Base-by-base conservation (phyloP, 371 early-diverging fungal genomes). In the Circinella umbellata region DNA sequence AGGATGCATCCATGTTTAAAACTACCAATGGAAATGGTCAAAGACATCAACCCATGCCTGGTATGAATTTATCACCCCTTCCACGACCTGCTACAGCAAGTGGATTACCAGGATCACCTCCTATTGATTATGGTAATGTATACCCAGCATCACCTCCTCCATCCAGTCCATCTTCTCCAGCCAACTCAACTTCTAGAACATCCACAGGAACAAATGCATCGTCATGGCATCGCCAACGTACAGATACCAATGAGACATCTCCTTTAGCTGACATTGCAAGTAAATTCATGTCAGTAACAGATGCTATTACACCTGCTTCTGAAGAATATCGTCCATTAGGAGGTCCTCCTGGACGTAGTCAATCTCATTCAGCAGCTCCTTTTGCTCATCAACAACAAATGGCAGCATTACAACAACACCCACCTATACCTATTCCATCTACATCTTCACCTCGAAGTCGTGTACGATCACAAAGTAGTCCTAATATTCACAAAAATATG, bases 401-500 rank as follows among this genome's bases (percentile, higher is more conserved):
- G 27, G 69, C 51, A 13, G n/a, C 51, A 13, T 17, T n/a, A 51
- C 51, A 51, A 15, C 51, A 51, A 51, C 51, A 51, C 7, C 75
- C 67, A 47, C 54, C 66, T 60, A 34, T 55, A 57, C 10, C 65
- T n/a, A 14, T 48, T 6, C 60, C 67, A 38, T 57, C 60, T 18
- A 4, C 59, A 18, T 53, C 67, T 14, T 46, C 20, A 3, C 79
- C 71, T 61, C 39, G 27, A 18, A 47, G 42, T 15, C 86, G 89
- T n/a, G 71, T 83, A 38, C 81, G 91, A 37, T 87, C 89, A 6
- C 88, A 87, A 60, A 89, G 89, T 70, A 89, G 85, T 66, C 89
- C 91, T 46, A 89, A 89, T 75, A 89, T 90, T 53, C 89, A 80
- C 35, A 72, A 72, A 35, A 69, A 71, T 72, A 4, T 6, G 68